Base-by-base conservation (phyloP, 768 basidiomycete genomes). In the Amanita inopinata region DNA sequence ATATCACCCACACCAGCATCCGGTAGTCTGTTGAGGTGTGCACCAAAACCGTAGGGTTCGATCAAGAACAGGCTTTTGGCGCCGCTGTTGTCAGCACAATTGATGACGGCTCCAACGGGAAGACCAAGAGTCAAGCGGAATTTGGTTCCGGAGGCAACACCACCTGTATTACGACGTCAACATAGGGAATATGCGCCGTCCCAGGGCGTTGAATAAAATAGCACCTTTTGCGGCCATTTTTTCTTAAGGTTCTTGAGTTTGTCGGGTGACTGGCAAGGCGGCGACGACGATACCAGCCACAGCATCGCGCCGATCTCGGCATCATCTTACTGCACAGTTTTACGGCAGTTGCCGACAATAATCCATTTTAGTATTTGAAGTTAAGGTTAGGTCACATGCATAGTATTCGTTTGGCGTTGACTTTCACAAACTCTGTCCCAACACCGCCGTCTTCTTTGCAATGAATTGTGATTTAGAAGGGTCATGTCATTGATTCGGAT, bases 11-110 rank as follows among this genome's bases (percentile, higher is more conserved):
- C 87, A 73, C 83, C 84, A 49, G 87, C 92, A 63, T 96, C 94
- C 49, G 96, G 96, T 48, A 98, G 75, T 67, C 96, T 78, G 79
- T 98, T 98, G 38, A 98, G 78, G 62, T 85, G 91, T 51, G 96
- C 85, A 64, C 96, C 96, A 63, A 86, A 88, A 40, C 93, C 88
- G 60, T 80, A 92, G 42, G 96, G 90, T 65, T 94, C 90, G 59
- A 99, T 98, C 60, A 98, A 61, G 68, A 70, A 96, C 51, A 96
- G 76, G 44, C 84, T 90, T 72, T 97, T 99, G 53, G 94, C 96
- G 51, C 96, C 96, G 59, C 87, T 90, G 82, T 99, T 99, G 74
- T 99, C 96, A 38, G 92, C 92, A 66, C 96, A 96, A 66, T 94
- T 94, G 60, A 96, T 71, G 50, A 96, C 91, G 53, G 91, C 91